Base-by-base conservation (phyloP, 2,329 filamentous ascomycete species). In the Aureobasidium sp. region DNA sequence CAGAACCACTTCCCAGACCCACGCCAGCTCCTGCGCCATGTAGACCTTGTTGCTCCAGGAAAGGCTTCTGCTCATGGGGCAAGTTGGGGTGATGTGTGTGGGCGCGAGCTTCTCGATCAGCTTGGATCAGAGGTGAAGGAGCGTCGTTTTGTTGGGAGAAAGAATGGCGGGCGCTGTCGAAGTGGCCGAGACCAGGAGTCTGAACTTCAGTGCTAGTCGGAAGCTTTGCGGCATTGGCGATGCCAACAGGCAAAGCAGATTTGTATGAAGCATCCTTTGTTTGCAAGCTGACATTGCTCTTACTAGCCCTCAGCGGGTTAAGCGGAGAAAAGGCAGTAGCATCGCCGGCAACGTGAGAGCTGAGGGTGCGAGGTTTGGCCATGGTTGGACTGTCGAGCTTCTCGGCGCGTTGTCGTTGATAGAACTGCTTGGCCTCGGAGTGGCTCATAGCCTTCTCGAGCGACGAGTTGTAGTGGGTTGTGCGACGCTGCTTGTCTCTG, bases 391-490 rank as follows among this genome's bases (percentile, higher is more conserved):
- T 78, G 70, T 70, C 70, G 65, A 78, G 70, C 44, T 76, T 79
- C 65, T 87, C 88, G 62, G 86, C 79, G 74, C 91, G 89, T 74
- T 90, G 91, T 66, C 90, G 83, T 76, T 97, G 93, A 74, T 96
- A 99, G 77, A 97, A 96, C 65, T 97, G 83, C 75, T 96, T 97
- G 63, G 93, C 90, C 73, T 99, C 94, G 30, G 90, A 87, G 74
- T 96, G 91, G 70, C 88, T 95, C 86, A 96, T 89, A 70, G 93
- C 90, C 69, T 94, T 95, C 75, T 99, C 94, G 59, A 90, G 89
- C 58, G 93, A 88, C 70, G 93, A 91, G 74, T 97, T 92, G 76
- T 96, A 97, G 72, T 91, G 95, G 25, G 92, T 90, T 9, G 91
- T 96, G 72, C 87, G 87, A 62, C 80, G 77, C 70, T 84, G 81